phyloP scores from a whole-genome alignment of 805 yeast genomes.

The Candida ponderosae region DNA sequence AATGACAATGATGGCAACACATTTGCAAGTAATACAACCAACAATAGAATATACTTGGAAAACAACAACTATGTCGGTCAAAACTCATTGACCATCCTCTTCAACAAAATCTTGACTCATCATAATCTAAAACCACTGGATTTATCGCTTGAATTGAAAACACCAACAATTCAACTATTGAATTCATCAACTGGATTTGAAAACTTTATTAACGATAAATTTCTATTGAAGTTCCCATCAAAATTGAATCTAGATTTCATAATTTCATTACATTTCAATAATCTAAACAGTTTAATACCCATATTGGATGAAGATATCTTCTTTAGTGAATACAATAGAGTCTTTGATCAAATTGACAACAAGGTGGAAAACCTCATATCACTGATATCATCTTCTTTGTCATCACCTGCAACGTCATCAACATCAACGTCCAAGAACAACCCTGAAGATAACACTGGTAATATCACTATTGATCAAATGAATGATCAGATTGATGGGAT shows the following conservation, averaged over 20 bases:
- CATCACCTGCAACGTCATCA: too few species aligned
- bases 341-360: slow-evolving; percentile 11
- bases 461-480: too few species aligned
- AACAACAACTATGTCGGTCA: slow-evolving; percentile 18
- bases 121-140: slow-evolving; percentile 15
- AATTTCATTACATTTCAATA: slow-evolving; percentile 18
- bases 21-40: background rate
- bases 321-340: slow-evolving; percentile 13
- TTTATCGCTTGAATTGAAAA: slow-evolving; percentile 19
- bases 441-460: too few species aligned
- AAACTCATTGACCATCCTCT: slow-evolving; percentile 14
- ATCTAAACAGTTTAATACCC: slow-evolving; percentile 16
- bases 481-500: too few species aligned
- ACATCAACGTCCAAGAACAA: too few species aligned
- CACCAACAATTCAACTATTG: slow-evolving; percentile 18
- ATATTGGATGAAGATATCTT: slow-evolving; percentile 18
- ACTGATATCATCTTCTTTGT: too few species aligned
- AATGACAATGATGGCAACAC: background rate
- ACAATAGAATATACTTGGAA: slow-evolving; percentile 2
- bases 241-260: slow-evolving; percentile 19
- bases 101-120: slow-evolving; percentile 8
- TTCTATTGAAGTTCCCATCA: slow-evolving; percentile 18
- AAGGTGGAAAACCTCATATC: slow-evolving; percentile 10
- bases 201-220: slow-evolving; percentile 4
- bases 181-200: slow-evolving; percentile 6